Evolutionary conservation across 2,329 filamentous ascomycete genomes (phyloP), one percentile per base, ranked within the genome.

Genomic region (Aspergillus arachidicola): DNA sequence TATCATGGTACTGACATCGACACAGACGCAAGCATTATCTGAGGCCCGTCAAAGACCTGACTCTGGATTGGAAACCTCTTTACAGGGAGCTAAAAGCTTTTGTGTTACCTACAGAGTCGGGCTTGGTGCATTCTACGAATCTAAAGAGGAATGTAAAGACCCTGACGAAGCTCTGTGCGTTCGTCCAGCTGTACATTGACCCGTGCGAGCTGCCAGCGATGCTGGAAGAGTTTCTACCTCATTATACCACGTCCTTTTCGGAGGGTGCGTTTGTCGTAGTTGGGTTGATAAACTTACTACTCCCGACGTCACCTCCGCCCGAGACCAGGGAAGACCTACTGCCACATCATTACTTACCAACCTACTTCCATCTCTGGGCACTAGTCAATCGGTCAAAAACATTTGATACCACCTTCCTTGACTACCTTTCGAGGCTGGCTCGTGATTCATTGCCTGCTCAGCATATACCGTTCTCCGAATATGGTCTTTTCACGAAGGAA

Each of bases 341-440:
- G 69, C 94, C 95, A 0, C 90, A 94, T 68, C 89, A 94, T 73
- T 94, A 96, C 72, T 82, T 98, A 41, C 95, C 95, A 3, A 97
- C 94, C 0, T 90, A 97, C 71, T 99, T 99, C 82, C 95, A 99
- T 77, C 81, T 98, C 1, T 99, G 95, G 95, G 95, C 94, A 1
- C 84, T 98, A 48, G 89, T 98, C 68, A 95, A 93, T 70, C 86
- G 96, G 58, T 98, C 94, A 1, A 95, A 92, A 77, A 85, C 89
- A 4, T 91, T 95, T 65, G 95, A 99, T 77, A 87, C 91, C 62
- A 90, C 91, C 66, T 94, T 96, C 72, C 86, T 98, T 67, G 95
- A 99, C 78, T 86, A 97, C 36, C 87, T 97, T 66, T 98, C 95
- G 14, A 86, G 95, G 58, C 82, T 97, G 73, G 90, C 94, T 1